Evolutionary conservation across 345 rosid species (phyloP).

Genomic region (Populus euphratica): DNA sequence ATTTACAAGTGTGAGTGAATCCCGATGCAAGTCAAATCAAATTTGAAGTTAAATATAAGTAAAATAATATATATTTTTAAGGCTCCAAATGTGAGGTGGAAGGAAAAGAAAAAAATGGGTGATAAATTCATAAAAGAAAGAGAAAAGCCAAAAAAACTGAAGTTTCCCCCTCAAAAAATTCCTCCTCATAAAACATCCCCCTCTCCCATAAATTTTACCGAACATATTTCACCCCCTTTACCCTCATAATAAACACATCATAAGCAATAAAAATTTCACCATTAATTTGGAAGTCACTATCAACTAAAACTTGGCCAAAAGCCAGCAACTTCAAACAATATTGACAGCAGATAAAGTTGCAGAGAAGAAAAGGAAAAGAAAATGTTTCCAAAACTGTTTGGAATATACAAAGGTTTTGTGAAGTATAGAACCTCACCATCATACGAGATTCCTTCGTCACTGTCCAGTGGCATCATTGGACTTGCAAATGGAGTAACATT

Average conservation of each 20-base stretch:
- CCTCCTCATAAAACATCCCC: neutral
- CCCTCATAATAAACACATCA: neutral
- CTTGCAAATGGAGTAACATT: conserved; percentile 39
- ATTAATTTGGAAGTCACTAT: neutral
- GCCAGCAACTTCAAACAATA: neutral
- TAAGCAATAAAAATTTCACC: neutral
- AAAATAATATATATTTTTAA: neutral
- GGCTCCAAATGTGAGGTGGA: neutral
- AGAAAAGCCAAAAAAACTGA: neutral
- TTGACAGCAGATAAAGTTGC: neutral
- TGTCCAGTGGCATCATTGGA: conserved; percentile 36
- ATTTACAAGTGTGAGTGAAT: neutral
- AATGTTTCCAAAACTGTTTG: neutral
- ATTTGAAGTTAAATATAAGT: neutral
- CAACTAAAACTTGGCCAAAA: neutral
- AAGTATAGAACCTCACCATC: conserved; percentile 32
- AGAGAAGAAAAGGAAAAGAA: neutral
- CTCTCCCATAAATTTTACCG: neutral
- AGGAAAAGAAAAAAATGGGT: neutral
- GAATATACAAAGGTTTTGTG: neutral
- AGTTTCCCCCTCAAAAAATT: neutral
- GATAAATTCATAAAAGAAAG: neutral
- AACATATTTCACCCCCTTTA: neutral
- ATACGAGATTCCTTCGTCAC: conserved; percentile 44
- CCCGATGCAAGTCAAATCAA: neutral